These are phyloP conservation scores for Crucihimalaya himalaica DNA, from an alignment of 345 rosid species.

Conservation along the genomic window DNA sequence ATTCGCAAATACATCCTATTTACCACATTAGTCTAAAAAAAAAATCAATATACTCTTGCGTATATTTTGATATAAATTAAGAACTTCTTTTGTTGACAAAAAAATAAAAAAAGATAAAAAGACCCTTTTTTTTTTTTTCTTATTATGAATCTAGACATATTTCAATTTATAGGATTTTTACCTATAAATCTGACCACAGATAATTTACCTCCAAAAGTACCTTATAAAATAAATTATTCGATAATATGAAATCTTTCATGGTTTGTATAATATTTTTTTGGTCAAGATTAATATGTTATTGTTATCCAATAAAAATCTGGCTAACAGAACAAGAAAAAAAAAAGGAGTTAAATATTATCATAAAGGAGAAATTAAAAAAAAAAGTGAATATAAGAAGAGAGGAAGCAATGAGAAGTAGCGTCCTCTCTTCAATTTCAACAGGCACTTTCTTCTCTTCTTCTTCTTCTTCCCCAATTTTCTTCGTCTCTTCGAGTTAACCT, in stretches of 20 bases:
- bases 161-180: neutral
- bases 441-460: constrained; percentile 21
- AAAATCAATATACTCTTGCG: neutral
- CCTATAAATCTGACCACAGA: constrained; percentile 1
- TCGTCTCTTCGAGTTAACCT: constrained; percentile 28
- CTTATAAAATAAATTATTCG: neutral
- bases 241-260: neutral
- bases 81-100: neutral
- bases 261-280: neutral
- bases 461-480: constrained; percentile 29
- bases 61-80: neutral
- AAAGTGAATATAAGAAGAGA: constrained; percentile 23
- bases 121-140: neutral
- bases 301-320: constrained; percentile 33
- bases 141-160: neutral
- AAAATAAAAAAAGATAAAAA: neutral
- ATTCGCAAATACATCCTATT: neutral
- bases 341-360: neutral
- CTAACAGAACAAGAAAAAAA: neutral
- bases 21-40: neutral
- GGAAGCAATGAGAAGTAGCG: constrained; percentile 35
- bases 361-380: neutral
- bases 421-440: constrained; percentile 36
- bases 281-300: neutral
- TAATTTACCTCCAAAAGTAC: neutral